These are phyloP conservation scores for Chaetomium sp. DNA, from an alignment of 2,329 filamentous ascomycete genomes.

Conservation along the genomic window DNA sequence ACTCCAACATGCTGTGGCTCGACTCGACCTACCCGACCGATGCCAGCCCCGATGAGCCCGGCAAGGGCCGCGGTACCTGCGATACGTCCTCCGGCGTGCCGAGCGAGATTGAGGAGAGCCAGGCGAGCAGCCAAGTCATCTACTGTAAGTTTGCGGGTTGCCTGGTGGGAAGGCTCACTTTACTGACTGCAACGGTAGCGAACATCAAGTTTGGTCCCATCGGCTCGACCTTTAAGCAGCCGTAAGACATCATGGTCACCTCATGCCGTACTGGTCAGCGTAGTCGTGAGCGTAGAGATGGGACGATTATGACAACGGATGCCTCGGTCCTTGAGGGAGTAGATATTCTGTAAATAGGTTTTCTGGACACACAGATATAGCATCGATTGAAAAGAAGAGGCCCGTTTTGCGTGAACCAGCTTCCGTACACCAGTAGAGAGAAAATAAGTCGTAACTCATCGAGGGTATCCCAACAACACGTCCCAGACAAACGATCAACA, in stretches of 20 bases:
- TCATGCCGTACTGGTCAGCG: background rate
- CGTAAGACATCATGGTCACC: background rate
- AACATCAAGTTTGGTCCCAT: constrained; percentile 63
- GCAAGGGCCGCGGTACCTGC: constrained; percentile 58
- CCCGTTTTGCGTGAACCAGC: background rate
- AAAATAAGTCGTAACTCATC: background rate
- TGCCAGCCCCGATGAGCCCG: constrained; percentile 44
- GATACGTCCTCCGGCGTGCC: constrained; percentile 55
- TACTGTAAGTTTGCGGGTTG: constrained; percentile 42
- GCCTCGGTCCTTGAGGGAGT: background rate
- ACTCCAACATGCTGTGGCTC: constrained; percentile 73
- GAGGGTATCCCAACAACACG: background rate
- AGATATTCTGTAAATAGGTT: constrained; percentile 8
- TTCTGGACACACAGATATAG: background rate
- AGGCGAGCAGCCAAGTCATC: constrained; percentile 51
- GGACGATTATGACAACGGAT: background rate
- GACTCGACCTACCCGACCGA: constrained; percentile 65
- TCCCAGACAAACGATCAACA: background rate
- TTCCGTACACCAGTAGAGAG: background rate
- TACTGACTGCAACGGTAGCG: constrained; percentile 37
- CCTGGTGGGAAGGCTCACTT: constrained; percentile 37
- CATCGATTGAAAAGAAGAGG: background rate
- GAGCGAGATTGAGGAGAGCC: constrained; percentile 48
- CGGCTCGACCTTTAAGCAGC: constrained; percentile 51
- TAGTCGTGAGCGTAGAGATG: background rate